These are phyloP conservation scores for Leucosporidium scottii DNA, from an alignment of 768 basidiomycete genomes.

Conservation along the genomic window DNA sequence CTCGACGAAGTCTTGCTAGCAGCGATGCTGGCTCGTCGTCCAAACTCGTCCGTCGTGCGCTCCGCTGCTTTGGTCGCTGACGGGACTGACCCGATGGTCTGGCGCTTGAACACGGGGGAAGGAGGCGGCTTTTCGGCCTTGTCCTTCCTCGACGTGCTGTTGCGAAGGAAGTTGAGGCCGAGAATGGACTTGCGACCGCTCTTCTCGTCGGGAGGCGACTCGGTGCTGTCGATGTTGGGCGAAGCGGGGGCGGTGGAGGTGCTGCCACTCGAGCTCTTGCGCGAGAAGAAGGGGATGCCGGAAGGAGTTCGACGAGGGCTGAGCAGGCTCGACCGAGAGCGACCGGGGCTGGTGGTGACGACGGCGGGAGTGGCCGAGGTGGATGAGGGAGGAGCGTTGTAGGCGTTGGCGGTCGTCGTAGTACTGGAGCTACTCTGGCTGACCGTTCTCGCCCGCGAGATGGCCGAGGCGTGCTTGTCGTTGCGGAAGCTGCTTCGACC, in stretches of 20 bases:
- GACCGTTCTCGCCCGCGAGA: constrained; percentile 48
- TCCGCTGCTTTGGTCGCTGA: constrained; percentile 7
- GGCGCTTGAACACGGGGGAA: constrained; percentile 11
- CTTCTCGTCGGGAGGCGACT: constrained; percentile 17
- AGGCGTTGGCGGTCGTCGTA: constrained; percentile 7
- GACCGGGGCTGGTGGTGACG: constrained; percentile 24
- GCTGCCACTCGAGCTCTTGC: constrained; percentile 60
- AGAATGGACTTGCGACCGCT: constrained; percentile 40
- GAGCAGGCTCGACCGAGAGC: constrained; percentile 27
- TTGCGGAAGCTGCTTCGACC: constrained; percentile 19
- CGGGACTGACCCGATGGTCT: constrained; percentile 12
- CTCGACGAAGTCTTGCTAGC: constrained; percentile 58
- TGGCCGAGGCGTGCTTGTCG: constrained; percentile 48
- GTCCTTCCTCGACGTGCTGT: constrained; percentile 28
- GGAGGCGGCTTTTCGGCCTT: constrained; percentile 24
- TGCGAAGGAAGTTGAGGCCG: constrained; percentile 37
- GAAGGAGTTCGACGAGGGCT: constrained; percentile 72
- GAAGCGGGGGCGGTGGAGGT: constrained; percentile 50
- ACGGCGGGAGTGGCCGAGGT: constrained; percentile 5
- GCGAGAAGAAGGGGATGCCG: constrained; percentile 87
- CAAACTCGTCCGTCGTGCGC: constrained; percentile 30
- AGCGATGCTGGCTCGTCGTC: constrained; percentile 48
- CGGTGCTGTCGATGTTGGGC: constrained; percentile 45
- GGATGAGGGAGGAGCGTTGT: constrained; percentile 33
- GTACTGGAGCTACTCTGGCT: constrained; percentile 26